Base-by-base conservation (phyloP, 192 early-diverging fungal genomes). In the Cetraspora pellucida region DNA sequence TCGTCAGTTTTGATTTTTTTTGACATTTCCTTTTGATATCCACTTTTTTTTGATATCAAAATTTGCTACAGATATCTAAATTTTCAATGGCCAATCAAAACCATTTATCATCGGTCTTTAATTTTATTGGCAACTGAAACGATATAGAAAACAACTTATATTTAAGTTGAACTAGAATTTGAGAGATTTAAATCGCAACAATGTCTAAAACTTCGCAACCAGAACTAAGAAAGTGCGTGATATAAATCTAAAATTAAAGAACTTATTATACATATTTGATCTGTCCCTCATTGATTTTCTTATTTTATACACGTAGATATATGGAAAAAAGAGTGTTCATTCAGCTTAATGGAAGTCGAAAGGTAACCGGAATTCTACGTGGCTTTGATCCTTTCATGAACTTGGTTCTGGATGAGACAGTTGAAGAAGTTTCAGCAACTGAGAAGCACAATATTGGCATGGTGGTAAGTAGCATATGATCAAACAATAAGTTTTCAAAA, bases 361-460 rank as follows among this genome's bases (percentile, higher is more conserved):
- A 91, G 78, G 93, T 99, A 44, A 93, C 90, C n/a, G 98, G 98
- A 45, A 84, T 98, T 45, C 90, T 99, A 80, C 93, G 98, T 55
- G 97, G 98, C n/a, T 99, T 90, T 79, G 98, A 99, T 80, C 92
- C 98, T 21, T 99, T 98, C 85, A 97, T 99, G 98, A 99, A 99
- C 87, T 80, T 99, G 77, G 96, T 98, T 45, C 82, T 99, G 77
- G 97, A 95, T 72, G 94, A 98, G 52, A 89, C 96, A 28, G 85
- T 91, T 37, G 97, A 99, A 81, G 91, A 93, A 71, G 82, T 92
- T 19, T 85, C 85, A 9, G 88, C 87, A 2, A 87, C 86, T 27
- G 90, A 94, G 72, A 89, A 86, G 57, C 75, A 85, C n/a, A 75
- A 87, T 0, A 93, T 99, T 59, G 96, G 97, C 64, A 97, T 93